Base-by-base conservation (phyloP, 129 eudicot genomes). In the Chrysanthemum seticuspe region DNA sequence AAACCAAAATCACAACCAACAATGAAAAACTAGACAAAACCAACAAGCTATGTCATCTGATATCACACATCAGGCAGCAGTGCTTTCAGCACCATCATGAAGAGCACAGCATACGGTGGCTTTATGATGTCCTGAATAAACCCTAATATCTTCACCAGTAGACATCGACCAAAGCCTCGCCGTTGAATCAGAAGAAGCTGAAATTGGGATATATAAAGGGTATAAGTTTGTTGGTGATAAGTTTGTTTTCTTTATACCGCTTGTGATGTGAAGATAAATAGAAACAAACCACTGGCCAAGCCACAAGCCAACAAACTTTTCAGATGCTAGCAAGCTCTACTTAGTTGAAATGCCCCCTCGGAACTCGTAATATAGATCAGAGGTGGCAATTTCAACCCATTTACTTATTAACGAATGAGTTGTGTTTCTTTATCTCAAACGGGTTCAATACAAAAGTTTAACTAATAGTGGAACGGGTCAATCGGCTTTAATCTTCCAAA, bases 131-230 rank as follows among this genome's bases (percentile, higher is more conserved):
- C 97, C 97, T 56, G 80, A 84, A 84, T 90, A 94, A 19, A 77
- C 87, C 68, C 85, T 89, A 31, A 94, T 90, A 31, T 90, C 97
- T 77, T 94, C 93, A 2, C 97, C 97, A 5, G 75, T 85, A 27
- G 99, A 67, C 88, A 86, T 80, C 0, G 96, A 86, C 99, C 99
- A 94, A 44, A 94, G 76, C 81, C 92, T 86, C 13, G 99, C 97
- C n/a, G 99, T 90, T 53, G 88, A 56, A 84, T 94, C 99, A 49
- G 99, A 94, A n/a, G 99, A 94, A 73, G 99, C 99, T 94, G 89
- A 85, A 76, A 19, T 18, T 21, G 10, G 6, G 3, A 2, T 34
- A 29, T 12, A 31, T 15, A 14, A 2, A 3, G 67, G 3, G 6
- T 3, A 52, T 13, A 19, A 47, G 15, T 66, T 66, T 16, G 3